A percentile compares a stretch with the other conserved stretches of the same genome.
Evolutionary conservation across 495 filamentous ascomycete genomes (phyloP).

Genomic region (Penicillium soppii): DNA sequence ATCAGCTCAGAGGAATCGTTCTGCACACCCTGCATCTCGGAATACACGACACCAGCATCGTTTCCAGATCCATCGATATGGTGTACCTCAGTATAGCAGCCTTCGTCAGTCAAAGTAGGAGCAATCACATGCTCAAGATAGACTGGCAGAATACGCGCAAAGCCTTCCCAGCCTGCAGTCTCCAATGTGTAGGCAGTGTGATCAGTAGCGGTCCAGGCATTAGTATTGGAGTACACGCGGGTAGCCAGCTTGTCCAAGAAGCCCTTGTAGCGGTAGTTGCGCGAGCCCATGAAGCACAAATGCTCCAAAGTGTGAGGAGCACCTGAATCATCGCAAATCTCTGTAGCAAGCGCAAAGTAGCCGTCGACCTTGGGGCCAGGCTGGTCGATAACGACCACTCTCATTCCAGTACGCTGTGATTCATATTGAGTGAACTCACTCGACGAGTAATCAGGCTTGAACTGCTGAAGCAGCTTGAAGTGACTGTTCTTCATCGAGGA

Average conservation of each 20-base stretch:
- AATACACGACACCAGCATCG: conserved; percentile 97
- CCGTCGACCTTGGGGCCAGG: conserved; percentile 92
- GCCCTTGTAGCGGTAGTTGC: conserved; percentile 90
- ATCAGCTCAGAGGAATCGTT: conserved; percentile 82
- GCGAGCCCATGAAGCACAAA: conserved; percentile 96
- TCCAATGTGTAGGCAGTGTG: conserved; percentile 96
- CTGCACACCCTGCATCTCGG: conserved; percentile 96
- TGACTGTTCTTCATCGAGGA: conserved; percentile 40
- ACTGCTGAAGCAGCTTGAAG: conserved; percentile 82
- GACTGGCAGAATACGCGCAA: conserved; percentile 88
- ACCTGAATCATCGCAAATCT: conserved; percentile 96
- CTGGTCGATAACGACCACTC: conserved; percentile 84
- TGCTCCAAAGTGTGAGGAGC: conserved; percentile 96
- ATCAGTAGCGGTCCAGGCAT: conserved; percentile 92
- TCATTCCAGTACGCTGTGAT: conserved; percentile 86
- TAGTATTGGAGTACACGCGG: conserved; percentile 88
- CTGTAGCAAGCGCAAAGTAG: conserved; percentile 92
- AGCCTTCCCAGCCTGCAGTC: conserved; percentile 95
- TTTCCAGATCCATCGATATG: conserved; percentile 91
- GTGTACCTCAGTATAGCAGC: conserved; percentile 93
- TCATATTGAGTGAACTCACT: conserved; percentile 85
- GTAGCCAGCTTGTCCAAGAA: conserved; percentile 91
- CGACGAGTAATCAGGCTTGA: conserved; percentile 85
- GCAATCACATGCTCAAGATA: conserved; percentile 94
- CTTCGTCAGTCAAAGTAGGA: conserved; percentile 87